A percentile compares a stretch with the other conserved stretches of the same genome.
phyloP scores from a whole-genome alignment of 208 protist species.

The Trypanosoma melophagium region DNA sequence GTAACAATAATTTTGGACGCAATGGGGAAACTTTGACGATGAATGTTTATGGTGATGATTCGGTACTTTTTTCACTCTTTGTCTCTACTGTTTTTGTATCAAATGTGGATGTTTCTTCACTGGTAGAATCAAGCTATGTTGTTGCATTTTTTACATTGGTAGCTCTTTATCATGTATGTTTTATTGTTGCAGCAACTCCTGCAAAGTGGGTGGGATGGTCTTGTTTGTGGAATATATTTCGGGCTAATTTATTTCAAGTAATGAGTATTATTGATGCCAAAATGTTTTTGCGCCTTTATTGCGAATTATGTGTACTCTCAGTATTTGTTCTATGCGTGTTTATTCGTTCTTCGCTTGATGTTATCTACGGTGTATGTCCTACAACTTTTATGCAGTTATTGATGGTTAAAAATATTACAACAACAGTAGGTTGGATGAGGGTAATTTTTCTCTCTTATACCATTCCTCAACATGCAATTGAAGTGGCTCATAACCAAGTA shows the following conservation, averaged over 20 bases:
- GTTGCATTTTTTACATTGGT: constrained; percentile 9
- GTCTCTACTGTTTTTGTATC: constrained; percentile 19
- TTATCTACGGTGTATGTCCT: background rate
- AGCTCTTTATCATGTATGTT: constrained; percentile 2
- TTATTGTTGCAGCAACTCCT: constrained; percentile 7
- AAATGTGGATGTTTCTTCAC: constrained; percentile 19
- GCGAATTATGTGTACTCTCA: constrained; percentile 5
- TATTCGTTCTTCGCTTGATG: constrained; percentile 8
- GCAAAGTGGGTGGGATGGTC: constrained; percentile 11
- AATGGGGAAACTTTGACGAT: background rate
- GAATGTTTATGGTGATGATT: constrained; percentile 19
- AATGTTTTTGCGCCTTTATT: constrained; percentile 10
- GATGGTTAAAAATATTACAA: background rate
- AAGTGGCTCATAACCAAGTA: background rate
- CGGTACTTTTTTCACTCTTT: constrained; percentile 26
- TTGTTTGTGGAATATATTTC: constrained; percentile 10
- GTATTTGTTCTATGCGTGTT: constrained; percentile 6
- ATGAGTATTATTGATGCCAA: constrained; percentile 10
- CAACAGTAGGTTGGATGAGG: constrained; percentile 3
- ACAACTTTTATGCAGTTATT: constrained; percentile 2
- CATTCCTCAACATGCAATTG: constrained; percentile 1
- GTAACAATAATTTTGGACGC: background rate
- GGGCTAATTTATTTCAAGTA: constrained; percentile 2
- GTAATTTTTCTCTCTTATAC: constrained; percentile 8
- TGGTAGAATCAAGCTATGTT: constrained; percentile 19